Evolutionary conservation across 495 filamentous ascomycete species (phyloP).

Genomic region (Aspergillus bertholletiae): DNA sequence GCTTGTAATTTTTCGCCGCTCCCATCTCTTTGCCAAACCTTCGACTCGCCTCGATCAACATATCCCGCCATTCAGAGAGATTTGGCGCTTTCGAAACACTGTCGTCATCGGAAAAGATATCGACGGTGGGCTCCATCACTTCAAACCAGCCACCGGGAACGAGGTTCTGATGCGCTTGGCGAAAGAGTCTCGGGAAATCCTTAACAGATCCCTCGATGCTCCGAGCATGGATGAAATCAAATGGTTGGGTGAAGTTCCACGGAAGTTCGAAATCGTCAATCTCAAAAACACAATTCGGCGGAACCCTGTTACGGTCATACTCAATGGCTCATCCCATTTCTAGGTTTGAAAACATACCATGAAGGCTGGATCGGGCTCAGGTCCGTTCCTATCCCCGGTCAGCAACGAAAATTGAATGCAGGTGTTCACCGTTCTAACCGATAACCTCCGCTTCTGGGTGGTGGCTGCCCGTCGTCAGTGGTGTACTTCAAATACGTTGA

Average conservation of each 20-base stretch:
- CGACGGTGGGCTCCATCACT: slow-evolving; percentile 33
- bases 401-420: background rate
- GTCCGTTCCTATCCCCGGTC: slow-evolving; percentile 33
- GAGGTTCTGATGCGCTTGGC: slow-evolving; percentile 24
- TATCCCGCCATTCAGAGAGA: slow-evolving; percentile 22
- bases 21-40: slow-evolving; percentile 27
- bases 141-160: slow-evolving; percentile 40
- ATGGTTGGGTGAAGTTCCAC: slow-evolving; percentile 24
- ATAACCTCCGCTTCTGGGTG: slow-evolving; percentile 14
- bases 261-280: slow-evolving; percentile 29
- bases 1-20: slow-evolving; percentile 25
- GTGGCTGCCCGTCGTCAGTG: slow-evolving; percentile 1
- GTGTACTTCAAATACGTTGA: background rate
- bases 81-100: slow-evolving; percentile 26
- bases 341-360: slow-evolving; percentile 23
- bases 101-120: slow-evolving; percentile 30
- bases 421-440: slow-evolving; percentile 3
- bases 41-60: slow-evolving; percentile 13
- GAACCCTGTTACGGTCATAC: slow-evolving; percentile 31
- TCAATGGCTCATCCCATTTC: background rate
- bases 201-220: slow-evolving; percentile 29
- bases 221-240: slow-evolving; percentile 34
- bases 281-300: slow-evolving; percentile 24
- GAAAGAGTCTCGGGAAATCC: slow-evolving; percentile 25
- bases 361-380: slow-evolving; percentile 48